Base-by-base conservation (phyloP, 331 rosid species). In the Quercus lobata region DNA sequence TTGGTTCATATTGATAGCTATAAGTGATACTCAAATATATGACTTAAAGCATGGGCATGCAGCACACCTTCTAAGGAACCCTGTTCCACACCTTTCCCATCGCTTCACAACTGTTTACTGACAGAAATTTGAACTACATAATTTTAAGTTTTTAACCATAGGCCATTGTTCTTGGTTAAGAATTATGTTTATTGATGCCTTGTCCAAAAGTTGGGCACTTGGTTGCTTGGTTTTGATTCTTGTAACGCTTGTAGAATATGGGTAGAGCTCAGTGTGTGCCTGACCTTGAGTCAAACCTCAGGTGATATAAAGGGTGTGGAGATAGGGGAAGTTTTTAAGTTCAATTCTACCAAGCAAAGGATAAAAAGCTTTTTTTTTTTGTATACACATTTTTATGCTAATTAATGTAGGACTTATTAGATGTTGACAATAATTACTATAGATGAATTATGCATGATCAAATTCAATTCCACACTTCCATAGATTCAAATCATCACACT, bases 101-200 rank as follows among this genome's bases (percentile, higher is more conserved):
- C 7, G 52, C 25, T 22, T 0, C 72, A 8, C 72, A 5, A 4
- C 30, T 9, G n/a, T 41, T 56, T 85, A 73, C 24, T 49, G 61
- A 76, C 18, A 63, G 75, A 60, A 75, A 60, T 53, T 52, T 78
- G 79, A 79, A 76, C 86, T 61, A 56, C 70, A 34, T 73, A 25
- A 71, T 49, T 77, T 80, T 80, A 69, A 80, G 16, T 63, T 49
- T 74, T 80, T 80, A 69, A 80, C 54, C 54, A 72, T 61, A 52
- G 72, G 81, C 70, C 76, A 49, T 76, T 18, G 60, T 60, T 60
- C 63, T 69, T 63, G 72, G 49, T 34, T 66, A 16, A 37, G 61
- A 55, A 69, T 41, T 60, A 63, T 37, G 53, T 79, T 85, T 66
- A 29, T 18, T 19, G 15, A 8, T 34, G 17, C 16, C 24, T 66